phyloP scores from a whole-genome alignment of 352 stramenopile genomes.

The Globisporangium lucens region DNA sequence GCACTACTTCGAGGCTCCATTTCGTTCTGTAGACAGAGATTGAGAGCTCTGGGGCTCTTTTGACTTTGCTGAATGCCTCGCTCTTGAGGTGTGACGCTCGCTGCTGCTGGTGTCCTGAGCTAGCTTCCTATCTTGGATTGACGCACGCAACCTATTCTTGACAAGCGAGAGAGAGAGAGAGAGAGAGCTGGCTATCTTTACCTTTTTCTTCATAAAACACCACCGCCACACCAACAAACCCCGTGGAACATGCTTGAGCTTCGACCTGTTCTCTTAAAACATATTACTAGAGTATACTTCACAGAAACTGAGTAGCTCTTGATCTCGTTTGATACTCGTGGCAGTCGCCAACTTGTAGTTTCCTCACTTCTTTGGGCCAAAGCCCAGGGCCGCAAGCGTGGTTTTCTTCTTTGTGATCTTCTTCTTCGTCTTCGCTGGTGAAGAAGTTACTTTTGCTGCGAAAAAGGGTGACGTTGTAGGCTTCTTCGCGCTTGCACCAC shows the following conservation, averaged over 20 bases:
- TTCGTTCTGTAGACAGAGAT: background rate
- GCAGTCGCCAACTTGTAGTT: background rate
- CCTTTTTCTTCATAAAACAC: background rate
- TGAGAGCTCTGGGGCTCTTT: background rate
- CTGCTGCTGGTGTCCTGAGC: background rate
- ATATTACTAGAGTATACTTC: background rate
- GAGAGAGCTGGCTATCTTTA: conserved; percentile 3
- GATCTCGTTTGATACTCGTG: background rate
- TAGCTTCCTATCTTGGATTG: background rate
- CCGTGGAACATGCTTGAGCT: background rate
- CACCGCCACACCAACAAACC: background rate
- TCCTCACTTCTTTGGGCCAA: conserved; percentile 5
- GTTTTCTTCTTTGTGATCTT: conserved; percentile 20
- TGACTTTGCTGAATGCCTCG: background rate
- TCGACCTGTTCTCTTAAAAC: background rate
- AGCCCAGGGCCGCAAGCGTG: conserved; percentile 10
- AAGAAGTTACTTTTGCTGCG: background rate
- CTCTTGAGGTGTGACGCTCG: background rate
- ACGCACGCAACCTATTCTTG: conserved; percentile 3
- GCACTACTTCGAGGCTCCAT: conserved; percentile 54
- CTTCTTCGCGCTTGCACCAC: background rate
- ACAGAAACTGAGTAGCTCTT: background rate
- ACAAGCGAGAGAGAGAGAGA: background rate
- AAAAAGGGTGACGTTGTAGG: background rate
- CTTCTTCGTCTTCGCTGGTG: conserved; percentile 9